A percentile compares a stretch with the other conserved stretches of the same genome.
These are phyloP conservation scores for Emergomyces pasteurianus DNA, from an alignment of 2,329 filamentous ascomycete genomes.

Conservation along the genomic window DNA sequence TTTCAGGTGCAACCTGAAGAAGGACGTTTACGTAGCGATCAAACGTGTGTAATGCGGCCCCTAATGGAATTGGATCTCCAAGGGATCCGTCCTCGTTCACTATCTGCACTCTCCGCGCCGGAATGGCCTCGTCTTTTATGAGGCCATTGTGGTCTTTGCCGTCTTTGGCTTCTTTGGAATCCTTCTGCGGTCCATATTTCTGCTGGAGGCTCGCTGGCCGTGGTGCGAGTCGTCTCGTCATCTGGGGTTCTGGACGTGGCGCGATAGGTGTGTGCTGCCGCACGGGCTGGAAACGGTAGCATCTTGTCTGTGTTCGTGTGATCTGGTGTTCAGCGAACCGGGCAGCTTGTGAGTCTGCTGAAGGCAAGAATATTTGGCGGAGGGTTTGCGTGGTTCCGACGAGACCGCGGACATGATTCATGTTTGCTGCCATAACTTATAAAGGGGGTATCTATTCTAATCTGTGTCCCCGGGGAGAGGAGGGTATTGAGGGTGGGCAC, in stretches of 20 bases:
- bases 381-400: conserved; percentile 6
- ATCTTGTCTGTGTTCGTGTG: neutral
- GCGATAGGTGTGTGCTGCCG: neutral
- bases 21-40: conserved; percentile 42
- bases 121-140: conserved; percentile 25
- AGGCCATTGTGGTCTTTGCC: neutral
- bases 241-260: neutral
- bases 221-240: neutral
- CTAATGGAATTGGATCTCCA: conserved; percentile 18
- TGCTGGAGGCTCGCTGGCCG: neutral
- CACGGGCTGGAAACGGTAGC: neutral
- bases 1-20: conserved; percentile 34
- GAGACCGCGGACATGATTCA: conserved; percentile 24
- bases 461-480: neutral
- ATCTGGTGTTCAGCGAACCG: neutral
- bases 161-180: neutral
- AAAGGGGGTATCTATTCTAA: neutral
- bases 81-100: conserved; percentile 24
- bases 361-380: neutral
- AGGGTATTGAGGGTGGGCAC: neutral
- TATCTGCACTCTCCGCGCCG: conserved; percentile 20
- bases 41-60: conserved; percentile 30
- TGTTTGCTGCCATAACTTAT: conserved; percentile 8
- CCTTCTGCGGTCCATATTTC: neutral
- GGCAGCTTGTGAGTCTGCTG: neutral